Percentiles rank a stretch among this genome's conserved stretches.
Evolutionary conservation across 305 asterid genomes (phyloP).

Genomic region (Euphrasia arctica): DNA sequence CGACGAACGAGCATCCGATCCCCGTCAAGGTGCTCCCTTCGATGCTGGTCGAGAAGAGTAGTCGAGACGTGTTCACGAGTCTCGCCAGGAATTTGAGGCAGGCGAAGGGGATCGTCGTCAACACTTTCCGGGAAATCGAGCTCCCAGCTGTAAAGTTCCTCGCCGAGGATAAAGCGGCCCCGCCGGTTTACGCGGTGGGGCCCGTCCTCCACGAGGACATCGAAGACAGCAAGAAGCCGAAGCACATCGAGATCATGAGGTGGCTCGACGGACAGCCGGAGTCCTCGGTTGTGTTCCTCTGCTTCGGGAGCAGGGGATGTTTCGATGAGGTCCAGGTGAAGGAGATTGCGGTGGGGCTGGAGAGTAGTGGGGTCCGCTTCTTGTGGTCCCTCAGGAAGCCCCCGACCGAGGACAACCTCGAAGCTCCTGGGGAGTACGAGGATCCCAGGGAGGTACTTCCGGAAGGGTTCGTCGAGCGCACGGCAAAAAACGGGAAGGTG

Average conservation of each 20-base stretch:
- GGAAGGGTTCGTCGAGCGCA: constrained; percentile 43
- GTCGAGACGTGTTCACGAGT: background rate
- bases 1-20: constrained; percentile 20
- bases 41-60: background rate
- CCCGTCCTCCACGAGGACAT: constrained; percentile 16
- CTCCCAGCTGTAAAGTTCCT: background rate
- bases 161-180: background rate
- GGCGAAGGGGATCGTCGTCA: background rate
- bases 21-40: constrained; percentile 29
- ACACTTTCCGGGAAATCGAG: background rate
- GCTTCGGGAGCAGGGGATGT: no score
- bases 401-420: no score
- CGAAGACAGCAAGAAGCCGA: background rate
- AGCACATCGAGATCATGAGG: background rate
- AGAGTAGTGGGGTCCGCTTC: no score
- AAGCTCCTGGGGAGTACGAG: background rate
- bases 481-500: constrained; percentile 37
- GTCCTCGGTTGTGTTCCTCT: no score
- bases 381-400: no score
- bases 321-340: no score
- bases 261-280: background rate
- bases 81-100: constrained; percentile 7
- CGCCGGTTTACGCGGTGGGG: background rate
- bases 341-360: no score
- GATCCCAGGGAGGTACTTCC: constrained; percentile 34